Evolutionary conservation across 371 early-diverging fungal species (phyloP).

Genomic region (Fennellomyces sp.): DNA sequence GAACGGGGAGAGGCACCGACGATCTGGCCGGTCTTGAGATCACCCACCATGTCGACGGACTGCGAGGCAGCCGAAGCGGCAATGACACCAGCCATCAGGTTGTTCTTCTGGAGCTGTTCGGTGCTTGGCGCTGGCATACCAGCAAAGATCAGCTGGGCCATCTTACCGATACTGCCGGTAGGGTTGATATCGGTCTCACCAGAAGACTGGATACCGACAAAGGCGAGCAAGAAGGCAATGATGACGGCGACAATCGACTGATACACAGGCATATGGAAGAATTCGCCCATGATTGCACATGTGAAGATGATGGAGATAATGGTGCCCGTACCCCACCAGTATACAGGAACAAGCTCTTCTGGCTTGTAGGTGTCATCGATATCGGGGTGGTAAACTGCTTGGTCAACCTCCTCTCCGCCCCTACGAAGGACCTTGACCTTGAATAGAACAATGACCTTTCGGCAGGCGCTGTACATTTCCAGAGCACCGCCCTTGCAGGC

Average conservation of each 20-base stretch:
- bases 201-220: conserved; percentile 70
- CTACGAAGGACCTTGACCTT: conserved; percentile 6
- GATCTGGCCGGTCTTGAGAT: conserved; percentile 68
- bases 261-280: conserved; percentile 61
- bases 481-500: conserved; percentile 36
- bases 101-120: conserved; percentile 49
- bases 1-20: conserved; percentile 64
- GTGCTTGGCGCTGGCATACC: conserved; percentile 49
- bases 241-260: conserved; percentile 61
- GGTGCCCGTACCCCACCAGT: conserved; percentile 65
- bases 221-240: conserved; percentile 69
- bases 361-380: conserved; percentile 32
- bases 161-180: conserved; percentile 62
- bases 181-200: conserved; percentile 77
- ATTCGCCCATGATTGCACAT: conserved; percentile 60
- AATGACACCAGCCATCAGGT: conserved; percentile 66
- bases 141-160: conserved; percentile 64
- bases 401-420: background rate
- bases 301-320: conserved; percentile 61
- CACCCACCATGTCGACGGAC: conserved; percentile 69
- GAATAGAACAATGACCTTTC: background rate
- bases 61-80: conserved; percentile 63
- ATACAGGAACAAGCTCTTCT: conserved; percentile 61
- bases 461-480: background rate
- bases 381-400: background rate